phyloP scores from a whole-genome alignment of 2,329 filamentous ascomycete species.

The Sporothrix pallida region DNA sequence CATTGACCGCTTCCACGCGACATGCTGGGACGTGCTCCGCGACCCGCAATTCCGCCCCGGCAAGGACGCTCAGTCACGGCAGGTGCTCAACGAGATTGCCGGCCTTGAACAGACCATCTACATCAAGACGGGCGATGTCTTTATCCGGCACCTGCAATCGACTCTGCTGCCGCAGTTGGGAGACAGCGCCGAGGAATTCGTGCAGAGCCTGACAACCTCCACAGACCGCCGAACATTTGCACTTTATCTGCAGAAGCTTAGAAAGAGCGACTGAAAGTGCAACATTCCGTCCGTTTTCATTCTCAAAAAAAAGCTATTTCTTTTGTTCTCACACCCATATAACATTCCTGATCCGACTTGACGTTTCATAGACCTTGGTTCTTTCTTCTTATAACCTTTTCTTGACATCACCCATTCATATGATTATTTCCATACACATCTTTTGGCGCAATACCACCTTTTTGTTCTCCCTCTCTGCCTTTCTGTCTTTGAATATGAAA shows the following conservation, averaged over 20 bases:
- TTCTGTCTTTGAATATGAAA: conserved; percentile 15
- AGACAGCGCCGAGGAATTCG: conserved; percentile 61
- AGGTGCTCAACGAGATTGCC: conserved; percentile 87
- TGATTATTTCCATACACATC: conserved; percentile 11
- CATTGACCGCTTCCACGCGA: conserved; percentile 83
- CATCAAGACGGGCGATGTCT: conserved; percentile 82
- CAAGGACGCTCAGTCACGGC: conserved; percentile 82
- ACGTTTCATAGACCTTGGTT: not conserved
- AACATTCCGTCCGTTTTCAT: not conserved
- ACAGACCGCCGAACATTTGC: conserved; percentile 67
- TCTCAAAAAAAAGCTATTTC: not conserved
- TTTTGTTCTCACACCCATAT: conserved; percentile 2
- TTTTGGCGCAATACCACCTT: conserved; percentile 23
- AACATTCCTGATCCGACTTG: not conserved
- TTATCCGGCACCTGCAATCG: conserved; percentile 71
- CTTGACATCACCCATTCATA: not conserved
- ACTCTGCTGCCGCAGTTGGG: conserved; percentile 69
- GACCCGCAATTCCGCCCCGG: conserved; percentile 79
- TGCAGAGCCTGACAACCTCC: conserved; percentile 63
- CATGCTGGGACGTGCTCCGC: conserved; percentile 87
- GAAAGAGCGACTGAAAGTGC: conserved; percentile 49
- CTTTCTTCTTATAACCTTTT: not conserved
- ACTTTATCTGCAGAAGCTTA: conserved; percentile 65
- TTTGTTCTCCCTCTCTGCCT: not conserved
- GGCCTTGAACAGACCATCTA: conserved; percentile 88